A percentile compares a stretch with the other conserved stretches of the same genome.
These are phyloP conservation scores for Pseudogymnoascus sp. DNA, from an alignment of 2,329 filamentous ascomycete genomes.

Conservation along the genomic window DNA sequence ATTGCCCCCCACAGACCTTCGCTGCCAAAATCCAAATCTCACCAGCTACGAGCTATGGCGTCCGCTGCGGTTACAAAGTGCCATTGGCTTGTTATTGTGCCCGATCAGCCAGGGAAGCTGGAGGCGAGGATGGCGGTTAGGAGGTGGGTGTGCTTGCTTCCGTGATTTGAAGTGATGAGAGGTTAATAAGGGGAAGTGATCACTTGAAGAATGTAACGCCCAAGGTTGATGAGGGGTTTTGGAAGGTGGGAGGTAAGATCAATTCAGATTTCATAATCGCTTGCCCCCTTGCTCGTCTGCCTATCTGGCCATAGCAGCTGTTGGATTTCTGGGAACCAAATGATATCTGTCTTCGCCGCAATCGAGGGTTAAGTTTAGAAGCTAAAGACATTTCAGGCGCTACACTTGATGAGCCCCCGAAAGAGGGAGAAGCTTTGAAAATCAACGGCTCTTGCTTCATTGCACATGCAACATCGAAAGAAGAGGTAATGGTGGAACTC, in stretches of 20 bases:
- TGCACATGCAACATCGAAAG: conserved; percentile 54
- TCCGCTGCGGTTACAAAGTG: conserved; percentile 31
- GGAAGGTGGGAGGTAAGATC: conserved; percentile 55
- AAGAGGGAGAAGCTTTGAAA: conserved; percentile 48
- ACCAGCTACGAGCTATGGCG: conserved; percentile 10
- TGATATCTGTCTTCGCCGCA: background rate
- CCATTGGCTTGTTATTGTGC: conserved; percentile 62
- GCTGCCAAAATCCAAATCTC: background rate
- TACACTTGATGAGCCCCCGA: conserved; percentile 55
- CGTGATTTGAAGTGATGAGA: background rate
- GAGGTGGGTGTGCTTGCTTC: conserved; percentile 36
- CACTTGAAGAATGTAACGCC: conserved; percentile 40
- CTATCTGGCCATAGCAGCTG: background rate
- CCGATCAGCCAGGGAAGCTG: conserved; percentile 52
- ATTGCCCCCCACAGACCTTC: background rate
- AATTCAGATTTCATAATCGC: background rate
- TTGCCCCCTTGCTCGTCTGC: background rate
- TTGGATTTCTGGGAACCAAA: background rate
- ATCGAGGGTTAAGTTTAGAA: background rate
- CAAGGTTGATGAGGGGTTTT: conserved; percentile 43
- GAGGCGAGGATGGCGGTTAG: conserved; percentile 55
- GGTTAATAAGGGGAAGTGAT: conserved; percentile 16
- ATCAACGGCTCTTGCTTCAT: conserved; percentile 70
- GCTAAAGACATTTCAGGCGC: conserved; percentile 42
- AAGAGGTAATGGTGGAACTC: conserved; percentile 59